Percentiles rank a stretch among this genome's conserved stretches.
Evolutionary conservation across 768 basidiomycete genomes (phyloP).

Genomic region (Agaricus sinodeliciosus): DNA sequence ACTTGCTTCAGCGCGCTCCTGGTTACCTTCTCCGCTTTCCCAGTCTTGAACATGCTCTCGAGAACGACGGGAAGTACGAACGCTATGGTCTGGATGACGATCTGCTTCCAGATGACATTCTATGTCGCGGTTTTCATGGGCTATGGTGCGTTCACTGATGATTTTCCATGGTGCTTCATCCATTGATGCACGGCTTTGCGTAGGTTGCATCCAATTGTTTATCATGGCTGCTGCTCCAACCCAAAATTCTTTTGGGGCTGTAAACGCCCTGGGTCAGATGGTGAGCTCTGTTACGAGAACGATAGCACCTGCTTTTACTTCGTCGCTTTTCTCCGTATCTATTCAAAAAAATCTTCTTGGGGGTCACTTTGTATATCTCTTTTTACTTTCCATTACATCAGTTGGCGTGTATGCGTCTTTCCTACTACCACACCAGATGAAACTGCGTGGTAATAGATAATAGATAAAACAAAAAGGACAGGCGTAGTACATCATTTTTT

Average conservation of each 20-base stretch:
- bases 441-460: background rate
- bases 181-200: background rate
- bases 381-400: constrained; percentile 19
- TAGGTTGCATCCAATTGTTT: constrained; percentile 9
- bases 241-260: constrained; percentile 7
- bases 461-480: background rate
- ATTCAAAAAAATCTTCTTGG: constrained; percentile 38
- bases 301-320: constrained; percentile 48
- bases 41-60: constrained; percentile 8
- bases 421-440: background rate
- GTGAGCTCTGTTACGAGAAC: constrained; percentile 28
- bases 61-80: background rate
- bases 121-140: constrained; percentile 3
- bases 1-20: constrained; percentile 9
- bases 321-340: constrained; percentile 57
- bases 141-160: background rate
- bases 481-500: background rate
- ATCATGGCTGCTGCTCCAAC: constrained; percentile 9
- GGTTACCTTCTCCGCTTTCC: constrained; percentile 13
- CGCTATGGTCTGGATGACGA: background rate
- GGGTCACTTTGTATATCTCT: constrained; percentile 45
- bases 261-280: constrained; percentile 22
- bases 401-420: constrained; percentile 4
- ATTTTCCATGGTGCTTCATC: background rate
- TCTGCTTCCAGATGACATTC: constrained; percentile 7